Conservation (phyloP, 257 asterid genomes). For the Nicotiana tabacum region DNA sequence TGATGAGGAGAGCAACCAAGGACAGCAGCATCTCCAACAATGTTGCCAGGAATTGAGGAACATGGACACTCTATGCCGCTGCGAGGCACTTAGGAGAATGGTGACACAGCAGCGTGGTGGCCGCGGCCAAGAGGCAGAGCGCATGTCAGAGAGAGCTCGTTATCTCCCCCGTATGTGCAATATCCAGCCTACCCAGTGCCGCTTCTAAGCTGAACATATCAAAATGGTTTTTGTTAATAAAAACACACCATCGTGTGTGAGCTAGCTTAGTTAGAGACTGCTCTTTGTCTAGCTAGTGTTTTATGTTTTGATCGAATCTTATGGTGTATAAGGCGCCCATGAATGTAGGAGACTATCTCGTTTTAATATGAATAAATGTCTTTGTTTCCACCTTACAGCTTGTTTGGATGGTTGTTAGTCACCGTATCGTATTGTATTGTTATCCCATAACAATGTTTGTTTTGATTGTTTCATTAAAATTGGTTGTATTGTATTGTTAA, state of each 20-base stretch:
- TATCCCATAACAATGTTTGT: no score
- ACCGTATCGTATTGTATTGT: no score
- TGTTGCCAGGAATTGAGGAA: slow-evolving; percentile 10
- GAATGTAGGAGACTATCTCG: background rate
- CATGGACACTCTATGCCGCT: background rate
- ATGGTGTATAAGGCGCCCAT: background rate
- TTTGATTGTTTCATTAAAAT: no score
- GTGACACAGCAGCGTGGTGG: background rate
- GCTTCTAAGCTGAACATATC: background rate
- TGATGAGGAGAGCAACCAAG: background rate
- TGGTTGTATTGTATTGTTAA: no score
- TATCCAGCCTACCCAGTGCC: slow-evolving; percentile 3
- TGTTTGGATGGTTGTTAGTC: no score
- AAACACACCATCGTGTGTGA: background rate
- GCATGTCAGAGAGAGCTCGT: slow-evolving; percentile 1
- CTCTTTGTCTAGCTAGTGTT: background rate
- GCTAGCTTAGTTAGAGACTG: background rate
- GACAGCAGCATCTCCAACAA: slow-evolving; percentile 8
- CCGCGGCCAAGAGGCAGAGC: background rate
- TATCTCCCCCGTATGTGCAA: slow-evolving; percentile 9
- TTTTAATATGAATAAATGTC: background rate
- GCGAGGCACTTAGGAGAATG: background rate
- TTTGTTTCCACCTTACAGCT: background rate
- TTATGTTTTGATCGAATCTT: no score
- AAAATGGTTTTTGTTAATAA: background rate